phyloP scores from a whole-genome alignment of 2,329 filamentous ascomycete genomes.

The Thermomyces lanuginosus region DNA sequence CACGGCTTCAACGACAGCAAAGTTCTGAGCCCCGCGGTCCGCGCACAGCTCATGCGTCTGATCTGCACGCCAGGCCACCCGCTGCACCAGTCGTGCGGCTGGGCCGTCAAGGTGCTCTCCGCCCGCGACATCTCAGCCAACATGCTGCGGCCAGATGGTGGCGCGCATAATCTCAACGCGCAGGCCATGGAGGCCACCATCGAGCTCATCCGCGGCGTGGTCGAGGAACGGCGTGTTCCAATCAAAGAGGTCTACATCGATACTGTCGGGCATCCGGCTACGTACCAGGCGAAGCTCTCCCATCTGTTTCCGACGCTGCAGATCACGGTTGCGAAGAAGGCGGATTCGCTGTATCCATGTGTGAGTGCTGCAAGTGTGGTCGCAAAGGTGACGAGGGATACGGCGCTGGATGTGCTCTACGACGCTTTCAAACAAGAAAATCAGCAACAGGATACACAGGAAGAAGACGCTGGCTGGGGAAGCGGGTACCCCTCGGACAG shows the following conservation, averaged over 20 bases:
- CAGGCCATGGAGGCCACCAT: slow-evolving; percentile 91
- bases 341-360: slow-evolving; percentile 79
- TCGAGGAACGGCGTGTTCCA: slow-evolving; percentile 57
- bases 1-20: slow-evolving; percentile 95
- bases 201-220: slow-evolving; percentile 59
- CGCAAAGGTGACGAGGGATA: slow-evolving; percentile 90
- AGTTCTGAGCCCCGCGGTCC: slow-evolving; percentile 65
- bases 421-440: slow-evolving; percentile 30
- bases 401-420: slow-evolving; percentile 67
- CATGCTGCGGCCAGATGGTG: slow-evolving; percentile 47
- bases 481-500: slow-evolving; percentile 86
- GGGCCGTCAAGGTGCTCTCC: slow-evolving; percentile 66
- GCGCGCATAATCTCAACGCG: slow-evolving; percentile 77
- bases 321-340: slow-evolving; percentile 74
- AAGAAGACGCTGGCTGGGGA: slow-evolving; percentile 48
- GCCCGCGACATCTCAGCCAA: slow-evolving; percentile 65
- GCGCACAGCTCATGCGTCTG: slow-evolving; percentile 52
- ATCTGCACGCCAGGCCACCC: slow-evolving; percentile 51
- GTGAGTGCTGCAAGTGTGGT: slow-evolving; percentile 89
- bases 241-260: slow-evolving; percentile 86
- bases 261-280: slow-evolving; percentile 67
- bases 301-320: slow-evolving; percentile 62
- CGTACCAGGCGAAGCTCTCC: slow-evolving; percentile 74
- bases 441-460: slow-evolving; percentile 15
- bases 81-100: slow-evolving; percentile 53